These are phyloP conservation scores for Paecilomyces sp. DNA, from an alignment of 2,329 filamentous ascomycete genomes.

Conservation along the genomic window DNA sequence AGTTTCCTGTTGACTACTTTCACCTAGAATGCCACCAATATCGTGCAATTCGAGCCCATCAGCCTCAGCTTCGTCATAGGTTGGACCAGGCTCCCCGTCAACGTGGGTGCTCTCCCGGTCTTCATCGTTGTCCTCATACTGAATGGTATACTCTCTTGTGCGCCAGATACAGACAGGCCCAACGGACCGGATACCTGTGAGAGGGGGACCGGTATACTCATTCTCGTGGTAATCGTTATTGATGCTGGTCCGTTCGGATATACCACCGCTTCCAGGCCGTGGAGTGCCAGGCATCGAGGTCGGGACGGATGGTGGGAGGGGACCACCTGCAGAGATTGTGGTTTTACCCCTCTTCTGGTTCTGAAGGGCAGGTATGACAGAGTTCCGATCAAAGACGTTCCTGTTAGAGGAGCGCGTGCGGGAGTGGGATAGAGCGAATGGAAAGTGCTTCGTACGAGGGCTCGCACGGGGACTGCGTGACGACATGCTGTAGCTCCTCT, in stretches of 20 bases:
- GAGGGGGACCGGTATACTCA: background rate
- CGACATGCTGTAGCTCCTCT: background rate
- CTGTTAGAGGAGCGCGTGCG: background rate
- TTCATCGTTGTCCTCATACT: slow-evolving; percentile 4
- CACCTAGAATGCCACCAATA: slow-evolving; percentile 3
- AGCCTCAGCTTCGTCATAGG: slow-evolving; percentile 2
- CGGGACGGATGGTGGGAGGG: background rate
- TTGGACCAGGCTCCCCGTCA: background rate
- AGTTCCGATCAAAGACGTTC: background rate
- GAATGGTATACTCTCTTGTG: slow-evolving; percentile 6
- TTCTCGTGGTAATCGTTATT: background rate
- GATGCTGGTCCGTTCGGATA: background rate
- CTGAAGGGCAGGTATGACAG: background rate
- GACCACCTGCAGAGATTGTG: background rate
- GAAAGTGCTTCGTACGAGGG: background rate
- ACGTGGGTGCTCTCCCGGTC: background rate
- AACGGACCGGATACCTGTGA: background rate
- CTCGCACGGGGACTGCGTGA: background rate
- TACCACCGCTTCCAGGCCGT: background rate
- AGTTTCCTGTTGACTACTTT: background rate
- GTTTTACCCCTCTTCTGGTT: background rate
- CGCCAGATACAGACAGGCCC: slow-evolving; percentile 4
- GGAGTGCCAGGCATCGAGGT: background rate
- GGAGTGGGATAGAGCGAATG: background rate
- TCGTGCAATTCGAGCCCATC: slow-evolving; percentile 4